These are phyloP conservation scores for Rosa multiflora DNA, from an alignment of 306 rosid species.

Conservation along the genomic window DNA sequence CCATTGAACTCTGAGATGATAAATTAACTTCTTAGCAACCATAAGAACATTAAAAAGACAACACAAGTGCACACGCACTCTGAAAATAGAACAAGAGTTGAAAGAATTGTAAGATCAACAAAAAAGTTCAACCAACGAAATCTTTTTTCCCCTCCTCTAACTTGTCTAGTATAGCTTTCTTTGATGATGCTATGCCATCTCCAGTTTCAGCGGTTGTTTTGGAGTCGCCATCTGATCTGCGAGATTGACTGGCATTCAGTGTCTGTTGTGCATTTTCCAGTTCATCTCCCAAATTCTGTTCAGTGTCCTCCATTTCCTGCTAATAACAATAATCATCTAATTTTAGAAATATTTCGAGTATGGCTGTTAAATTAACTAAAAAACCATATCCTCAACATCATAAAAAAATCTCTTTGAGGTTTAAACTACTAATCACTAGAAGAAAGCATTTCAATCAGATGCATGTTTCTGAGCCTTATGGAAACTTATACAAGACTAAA, in stretches of 20 bases:
- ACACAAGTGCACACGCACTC: not conserved
- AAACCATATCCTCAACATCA: not conserved
- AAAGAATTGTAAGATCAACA: conserved; percentile 13
- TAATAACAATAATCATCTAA: conserved; percentile 10
- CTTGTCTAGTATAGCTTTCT: conserved; percentile 45
- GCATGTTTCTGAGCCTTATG: not conserved
- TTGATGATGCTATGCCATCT: conserved; percentile 45
- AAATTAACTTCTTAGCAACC: conserved; percentile 2
- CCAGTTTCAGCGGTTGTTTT: conserved; percentile 28
- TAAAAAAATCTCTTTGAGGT: not conserved
- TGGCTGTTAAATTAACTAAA: not conserved
- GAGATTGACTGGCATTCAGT: conserved; percentile 26
- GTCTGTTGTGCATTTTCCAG: conserved; percentile 41
- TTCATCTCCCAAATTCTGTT: conserved; percentile 52
- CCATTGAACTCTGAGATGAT: conserved; percentile 60
- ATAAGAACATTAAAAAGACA: not conserved
- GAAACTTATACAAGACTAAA: not conserved
- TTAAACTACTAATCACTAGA: not conserved
- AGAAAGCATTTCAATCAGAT: not conserved
- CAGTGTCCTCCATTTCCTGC: conserved; percentile 73
- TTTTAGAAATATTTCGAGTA: not conserved
- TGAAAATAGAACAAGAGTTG: not conserved
- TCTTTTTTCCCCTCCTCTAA: conserved; percentile 74
- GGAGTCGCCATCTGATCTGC: conserved; percentile 35
- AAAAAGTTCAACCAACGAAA: conserved; percentile 47